Conservation (phyloP, 371 early-diverging fungal species). For the Mucor indicus region DNA sequence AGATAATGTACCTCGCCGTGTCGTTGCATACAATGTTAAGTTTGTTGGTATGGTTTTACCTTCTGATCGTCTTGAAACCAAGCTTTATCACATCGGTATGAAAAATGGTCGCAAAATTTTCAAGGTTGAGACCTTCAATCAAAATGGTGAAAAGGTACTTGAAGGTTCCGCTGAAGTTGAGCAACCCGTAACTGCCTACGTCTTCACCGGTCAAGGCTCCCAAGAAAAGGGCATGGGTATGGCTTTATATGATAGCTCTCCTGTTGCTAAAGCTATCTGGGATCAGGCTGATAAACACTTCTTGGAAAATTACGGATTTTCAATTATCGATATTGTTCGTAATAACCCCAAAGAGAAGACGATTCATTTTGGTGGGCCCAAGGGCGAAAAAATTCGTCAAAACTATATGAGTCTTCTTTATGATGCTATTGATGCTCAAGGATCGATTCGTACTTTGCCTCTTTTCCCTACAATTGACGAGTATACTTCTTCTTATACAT, state of each 20-base stretch:
- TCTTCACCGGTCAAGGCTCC: slow-evolving; percentile 95
- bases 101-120: slow-evolving; percentile 93
- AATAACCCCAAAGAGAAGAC: slow-evolving; percentile 83
- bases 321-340: slow-evolving; percentile 88
- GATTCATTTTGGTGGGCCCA: slow-evolving; percentile 87
- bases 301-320: slow-evolving; percentile 82
- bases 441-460: slow-evolving; percentile 67
- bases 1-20: slow-evolving; percentile 87
- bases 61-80: slow-evolving; percentile 79
- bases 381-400: slow-evolving; percentile 83
- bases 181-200: slow-evolving; percentile 86
- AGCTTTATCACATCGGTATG: slow-evolving; percentile 92
- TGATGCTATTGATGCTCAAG: slow-evolving; percentile 74
- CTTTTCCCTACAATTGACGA: slow-evolving; percentile 88
- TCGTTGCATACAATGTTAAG: slow-evolving; percentile 72
- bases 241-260: slow-evolving; percentile 81
- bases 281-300: slow-evolving; percentile 88
- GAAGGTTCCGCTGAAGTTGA: slow-evolving; percentile 90
- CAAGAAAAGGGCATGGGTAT: slow-evolving; percentile 96
- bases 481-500: slow-evolving; percentile 78
- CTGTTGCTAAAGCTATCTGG: slow-evolving; percentile 87
- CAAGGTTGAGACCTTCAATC: slow-evolving; percentile 86
- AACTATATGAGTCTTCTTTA: slow-evolving; percentile 89
- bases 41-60: slow-evolving; percentile 87
- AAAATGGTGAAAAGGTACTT: slow-evolving; percentile 79